Evolutionary conservation across 1,284 basidiomycete genomes (phyloP).

Genomic region (Rhodotorula sp.): DNA sequence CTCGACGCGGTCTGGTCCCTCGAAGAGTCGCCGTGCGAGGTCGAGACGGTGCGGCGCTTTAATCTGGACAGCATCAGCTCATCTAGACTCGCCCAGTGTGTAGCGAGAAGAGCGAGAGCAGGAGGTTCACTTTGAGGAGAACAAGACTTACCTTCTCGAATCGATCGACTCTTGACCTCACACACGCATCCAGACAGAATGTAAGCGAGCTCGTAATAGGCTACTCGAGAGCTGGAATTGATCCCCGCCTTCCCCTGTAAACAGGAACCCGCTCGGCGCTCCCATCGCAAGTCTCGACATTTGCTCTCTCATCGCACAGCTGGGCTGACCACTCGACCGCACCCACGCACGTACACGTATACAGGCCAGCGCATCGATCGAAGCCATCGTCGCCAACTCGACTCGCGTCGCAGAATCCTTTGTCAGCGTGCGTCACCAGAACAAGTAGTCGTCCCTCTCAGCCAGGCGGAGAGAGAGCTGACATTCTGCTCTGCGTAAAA

Average conservation of each 20-base stretch:
- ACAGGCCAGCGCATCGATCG: constrained; percentile 18
- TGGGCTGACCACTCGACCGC: neutral
- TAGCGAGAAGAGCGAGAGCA: neutral
- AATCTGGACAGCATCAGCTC: constrained; percentile 32
- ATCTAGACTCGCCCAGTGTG: neutral
- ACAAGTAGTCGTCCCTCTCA: neutral
- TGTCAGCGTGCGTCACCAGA: constrained; percentile 4
- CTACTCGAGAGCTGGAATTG: neutral
- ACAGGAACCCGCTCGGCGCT: constrained; percentile 17
- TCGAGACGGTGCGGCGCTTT: constrained; percentile 28
- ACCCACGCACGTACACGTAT: neutral
- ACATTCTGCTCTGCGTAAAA: neutral
- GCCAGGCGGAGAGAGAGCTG: neutral
- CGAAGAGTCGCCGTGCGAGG: neutral
- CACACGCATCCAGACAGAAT: neutral
- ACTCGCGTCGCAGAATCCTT: constrained; percentile 29
- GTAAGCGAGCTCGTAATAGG: neutral
- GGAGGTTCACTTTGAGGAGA: neutral
- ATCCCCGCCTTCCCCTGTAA: neutral
- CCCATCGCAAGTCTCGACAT: constrained; percentile 5
- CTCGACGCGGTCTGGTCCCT: neutral
- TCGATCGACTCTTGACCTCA: neutral
- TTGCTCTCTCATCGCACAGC: neutral
- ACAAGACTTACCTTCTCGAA: neutral
- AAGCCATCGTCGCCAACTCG: constrained; percentile 24